A percentile compares a stretch with the other conserved stretches of the same genome.
Conservation (phyloP, 2,329 filamentous ascomycete genomes). For the Exophiala phaeomuriformis region DNA sequence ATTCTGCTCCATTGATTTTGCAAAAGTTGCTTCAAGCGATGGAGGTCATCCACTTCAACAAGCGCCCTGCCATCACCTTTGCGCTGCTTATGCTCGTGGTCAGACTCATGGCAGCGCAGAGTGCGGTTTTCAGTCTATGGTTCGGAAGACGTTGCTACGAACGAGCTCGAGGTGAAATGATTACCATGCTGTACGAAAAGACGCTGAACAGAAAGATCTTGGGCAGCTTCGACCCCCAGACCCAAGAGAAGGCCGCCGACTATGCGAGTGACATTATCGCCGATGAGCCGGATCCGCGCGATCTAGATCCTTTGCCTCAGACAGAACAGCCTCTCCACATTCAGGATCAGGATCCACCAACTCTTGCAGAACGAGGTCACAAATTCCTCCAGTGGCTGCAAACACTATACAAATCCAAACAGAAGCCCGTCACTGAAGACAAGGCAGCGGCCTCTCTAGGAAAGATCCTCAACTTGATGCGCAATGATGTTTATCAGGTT, state of each 20-base stretch:
- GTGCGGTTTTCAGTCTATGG: conserved; percentile 65
- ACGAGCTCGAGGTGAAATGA: conserved; percentile 73
- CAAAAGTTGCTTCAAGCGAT: conserved; percentile 64
- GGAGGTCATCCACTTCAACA: conserved; percentile 46
- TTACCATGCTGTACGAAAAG: conserved; percentile 78
- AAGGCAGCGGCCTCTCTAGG: conserved; percentile 67
- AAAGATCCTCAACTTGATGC: conserved; percentile 83
- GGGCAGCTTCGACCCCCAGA: conserved; percentile 26
- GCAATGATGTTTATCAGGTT: conserved; percentile 72
- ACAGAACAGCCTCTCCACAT: conserved; percentile 12
- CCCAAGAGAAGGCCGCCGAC: conserved; percentile 28
- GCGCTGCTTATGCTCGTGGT: conserved; percentile 55
- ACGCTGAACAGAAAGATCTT: conserved; percentile 59
- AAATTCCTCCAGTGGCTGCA: conserved; percentile 1
- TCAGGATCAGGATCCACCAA: conserved; percentile 26
- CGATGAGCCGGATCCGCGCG: not conserved
- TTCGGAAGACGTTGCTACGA: conserved; percentile 79
- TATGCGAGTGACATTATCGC: conserved; percentile 25
- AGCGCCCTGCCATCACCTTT: conserved; percentile 56
- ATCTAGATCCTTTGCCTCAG: conserved; percentile 13
- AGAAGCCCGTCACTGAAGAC: conserved; percentile 25
- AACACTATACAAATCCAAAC: conserved; percentile 8
- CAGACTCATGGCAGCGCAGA: conserved; percentile 57
- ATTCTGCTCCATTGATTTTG: conserved; percentile 61
- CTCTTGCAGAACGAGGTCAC: not conserved